Evolutionary conservation across 768 basidiomycete species (phyloP), one percentile per base, ranked within the genome.

Genomic region (Albatrellus ellisii): DNA sequence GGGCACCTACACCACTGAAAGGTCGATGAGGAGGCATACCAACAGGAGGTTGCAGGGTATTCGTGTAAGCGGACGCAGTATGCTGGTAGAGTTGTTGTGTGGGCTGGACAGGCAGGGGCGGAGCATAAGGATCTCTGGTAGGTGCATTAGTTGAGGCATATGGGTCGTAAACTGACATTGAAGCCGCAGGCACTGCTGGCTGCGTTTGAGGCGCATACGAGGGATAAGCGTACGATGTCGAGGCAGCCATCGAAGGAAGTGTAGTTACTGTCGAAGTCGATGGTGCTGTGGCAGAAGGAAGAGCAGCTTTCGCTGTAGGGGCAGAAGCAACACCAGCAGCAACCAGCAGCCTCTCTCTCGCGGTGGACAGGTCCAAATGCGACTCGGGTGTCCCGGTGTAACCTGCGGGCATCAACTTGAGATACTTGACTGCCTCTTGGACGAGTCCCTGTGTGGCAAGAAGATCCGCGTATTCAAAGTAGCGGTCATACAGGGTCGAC

Each of bases 401-500:
- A 39, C 76, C 79, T 9, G 62, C 51, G 1, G 95, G 95, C 0
- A 80, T 88, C 50, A 87, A 62, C 53, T 75, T 72, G 57, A 95
- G 62, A 59, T 88, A 94, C 31, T 69, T 67, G 18, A 79, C 70
- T 0, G 91, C 92, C 42, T 91, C 79, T 51, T 78, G 73, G 37
- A 91, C 64, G 15, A 92, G 70, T n/a, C 92, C 92, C 56, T 98
- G 94, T 0, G 80, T 72, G 5, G 85, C 85, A 20, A 99, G 70
- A 39, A 97, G 64, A 49, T 95, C 88, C 2, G 94, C 90, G 52
- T 98, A 99, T 59, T 98, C 95, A 54, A 86, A 78, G 66, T 95
- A 98, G 11, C 82, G 73, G 54, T 97, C 91, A 55, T 99, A 98
- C 36, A 99, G 62, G 7, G 66, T 67, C 0, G 86, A 76, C 14